Evolutionary conservation across 2,329 filamentous ascomycete species (phyloP).

Genomic region (Fusarium domesticum): DNA sequence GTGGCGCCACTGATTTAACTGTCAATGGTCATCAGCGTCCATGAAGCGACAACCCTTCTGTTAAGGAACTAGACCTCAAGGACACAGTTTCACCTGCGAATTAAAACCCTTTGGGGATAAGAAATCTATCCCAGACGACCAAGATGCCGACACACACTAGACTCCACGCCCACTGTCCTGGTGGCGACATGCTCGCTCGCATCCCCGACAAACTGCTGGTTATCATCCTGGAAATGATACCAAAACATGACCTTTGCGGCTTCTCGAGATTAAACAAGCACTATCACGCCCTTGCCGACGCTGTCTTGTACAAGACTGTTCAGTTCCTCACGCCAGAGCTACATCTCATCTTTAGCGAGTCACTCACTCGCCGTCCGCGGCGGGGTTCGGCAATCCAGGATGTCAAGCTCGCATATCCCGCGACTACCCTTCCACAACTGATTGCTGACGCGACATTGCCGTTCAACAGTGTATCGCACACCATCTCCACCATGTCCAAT

Average conservation of each 20-base stretch:
- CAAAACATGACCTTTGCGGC: slow-evolving; percentile 41
- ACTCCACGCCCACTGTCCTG: not conserved
- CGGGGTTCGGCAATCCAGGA: slow-evolving; percentile 47
- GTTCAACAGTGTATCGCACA: slow-evolving; percentile 44
- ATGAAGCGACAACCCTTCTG: not conserved
- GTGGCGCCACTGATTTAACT: not conserved
- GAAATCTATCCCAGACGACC: no score
- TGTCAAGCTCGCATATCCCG: slow-evolving; percentile 45
- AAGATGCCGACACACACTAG: no score
- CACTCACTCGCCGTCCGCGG: slow-evolving; percentile 43
- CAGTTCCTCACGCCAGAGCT: slow-evolving; percentile 46
- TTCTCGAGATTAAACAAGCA: slow-evolving; percentile 42
- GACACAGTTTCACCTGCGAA: no score
- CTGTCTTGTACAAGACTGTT: slow-evolving; percentile 46
- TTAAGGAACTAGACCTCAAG: no score
- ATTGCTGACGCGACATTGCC: slow-evolving; percentile 38
- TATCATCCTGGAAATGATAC: slow-evolving; percentile 39
- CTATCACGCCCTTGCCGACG: slow-evolving; percentile 45
- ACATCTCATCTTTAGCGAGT: slow-evolving; percentile 48
- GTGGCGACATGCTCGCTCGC: slow-evolving; percentile 18
- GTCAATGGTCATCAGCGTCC: not conserved
- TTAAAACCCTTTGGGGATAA: no score
- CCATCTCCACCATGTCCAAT: slow-evolving; percentile 50
- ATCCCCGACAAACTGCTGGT: slow-evolving; percentile 42
- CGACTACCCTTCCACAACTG: slow-evolving; percentile 42